Evolutionary conservation across 1,139 yeast species (phyloP).

Genomic region (Saccharomyces hybrid): DNA sequence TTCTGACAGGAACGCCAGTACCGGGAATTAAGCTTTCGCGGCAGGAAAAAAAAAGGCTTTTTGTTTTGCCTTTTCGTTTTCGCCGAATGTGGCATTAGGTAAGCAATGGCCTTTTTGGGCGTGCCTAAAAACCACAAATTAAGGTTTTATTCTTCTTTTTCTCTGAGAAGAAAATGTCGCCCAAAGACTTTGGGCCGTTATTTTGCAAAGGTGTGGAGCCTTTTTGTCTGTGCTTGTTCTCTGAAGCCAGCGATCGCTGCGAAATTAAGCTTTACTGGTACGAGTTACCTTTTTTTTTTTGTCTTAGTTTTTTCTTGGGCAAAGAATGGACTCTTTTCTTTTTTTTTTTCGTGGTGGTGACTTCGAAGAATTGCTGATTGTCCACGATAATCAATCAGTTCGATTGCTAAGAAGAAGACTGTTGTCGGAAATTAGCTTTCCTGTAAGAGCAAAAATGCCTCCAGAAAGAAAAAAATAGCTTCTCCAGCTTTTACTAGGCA

Average conservation of each 20-base stretch:
- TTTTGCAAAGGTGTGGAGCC: not conserved
- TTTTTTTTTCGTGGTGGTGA: not conserved
- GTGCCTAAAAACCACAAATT: not conserved
- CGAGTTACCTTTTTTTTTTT: not conserved
- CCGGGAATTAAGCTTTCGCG: not conserved
- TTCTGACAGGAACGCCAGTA: not conserved
- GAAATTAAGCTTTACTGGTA: not conserved
- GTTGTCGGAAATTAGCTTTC: not conserved
- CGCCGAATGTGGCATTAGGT: not conserved
- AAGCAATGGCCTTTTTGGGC: not conserved
- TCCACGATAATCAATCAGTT: not conserved
- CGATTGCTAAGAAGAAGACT: not conserved
- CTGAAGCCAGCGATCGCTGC: not conserved
- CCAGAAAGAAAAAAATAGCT: not conserved
- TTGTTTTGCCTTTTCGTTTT: not conserved
- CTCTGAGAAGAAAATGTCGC: not conserved
- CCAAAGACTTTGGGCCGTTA: conserved; percentile 1
- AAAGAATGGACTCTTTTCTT: not conserved
- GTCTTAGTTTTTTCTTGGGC: not conserved
- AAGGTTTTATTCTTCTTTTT: not conserved
- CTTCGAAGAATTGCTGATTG: not conserved
- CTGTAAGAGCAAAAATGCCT: not conserved
- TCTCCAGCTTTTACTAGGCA: not conserved
- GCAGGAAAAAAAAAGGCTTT: not conserved
- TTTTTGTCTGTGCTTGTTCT: not conserved